Percentiles rank a stretch among this genome's conserved stretches.
Conservation (phyloP, 495 filamentous ascomycete genomes). For the Geoglossum glabrum region DNA sequence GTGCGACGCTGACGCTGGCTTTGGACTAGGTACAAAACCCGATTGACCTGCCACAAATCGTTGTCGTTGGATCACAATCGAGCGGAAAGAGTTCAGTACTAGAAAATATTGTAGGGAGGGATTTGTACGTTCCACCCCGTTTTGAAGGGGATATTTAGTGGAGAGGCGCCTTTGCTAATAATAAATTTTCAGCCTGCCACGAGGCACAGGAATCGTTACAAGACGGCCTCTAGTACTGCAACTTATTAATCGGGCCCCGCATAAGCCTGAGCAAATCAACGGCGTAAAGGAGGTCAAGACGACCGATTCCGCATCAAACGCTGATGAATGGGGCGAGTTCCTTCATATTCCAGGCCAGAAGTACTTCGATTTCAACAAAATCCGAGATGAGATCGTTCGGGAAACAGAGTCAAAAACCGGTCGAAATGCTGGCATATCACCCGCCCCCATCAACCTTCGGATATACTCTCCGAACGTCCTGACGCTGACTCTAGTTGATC, state of each 20-base stretch:
- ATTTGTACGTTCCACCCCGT: constrained; percentile 52
- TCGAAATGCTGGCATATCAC: constrained; percentile 87
- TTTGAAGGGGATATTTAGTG: not conserved
- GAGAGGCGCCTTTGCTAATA: constrained; percentile 10
- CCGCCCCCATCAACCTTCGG: constrained; percentile 85
- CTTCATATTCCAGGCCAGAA: constrained; percentile 96
- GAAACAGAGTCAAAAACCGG: constrained; percentile 96
- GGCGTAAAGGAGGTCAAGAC: constrained; percentile 52
- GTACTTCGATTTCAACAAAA: constrained; percentile 98
- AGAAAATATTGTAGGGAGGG: constrained; percentile 96
- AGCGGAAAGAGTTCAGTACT: constrained; percentile 99
- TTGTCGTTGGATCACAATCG: constrained; percentile 94
- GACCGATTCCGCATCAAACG: constrained; percentile 68
- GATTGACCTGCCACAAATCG: constrained; percentile 97
- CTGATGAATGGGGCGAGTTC: constrained; percentile 98
- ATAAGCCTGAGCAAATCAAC: constrained; percentile 38
- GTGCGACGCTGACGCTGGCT: not conserved
- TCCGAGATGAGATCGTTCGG: constrained; percentile 89
- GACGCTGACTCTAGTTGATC: constrained; percentile 90
- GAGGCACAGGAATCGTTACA: constrained; percentile 96
- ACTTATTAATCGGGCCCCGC: constrained; percentile 72
- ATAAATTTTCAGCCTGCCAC: constrained; percentile 49
- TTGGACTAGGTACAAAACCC: constrained; percentile 65
- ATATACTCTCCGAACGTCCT: constrained; percentile 98
- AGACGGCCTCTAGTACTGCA: constrained; percentile 90